These are phyloP conservation scores for Odontarrhena argentea DNA, from an alignment of 345 rosid species.

Conservation along the genomic window DNA sequence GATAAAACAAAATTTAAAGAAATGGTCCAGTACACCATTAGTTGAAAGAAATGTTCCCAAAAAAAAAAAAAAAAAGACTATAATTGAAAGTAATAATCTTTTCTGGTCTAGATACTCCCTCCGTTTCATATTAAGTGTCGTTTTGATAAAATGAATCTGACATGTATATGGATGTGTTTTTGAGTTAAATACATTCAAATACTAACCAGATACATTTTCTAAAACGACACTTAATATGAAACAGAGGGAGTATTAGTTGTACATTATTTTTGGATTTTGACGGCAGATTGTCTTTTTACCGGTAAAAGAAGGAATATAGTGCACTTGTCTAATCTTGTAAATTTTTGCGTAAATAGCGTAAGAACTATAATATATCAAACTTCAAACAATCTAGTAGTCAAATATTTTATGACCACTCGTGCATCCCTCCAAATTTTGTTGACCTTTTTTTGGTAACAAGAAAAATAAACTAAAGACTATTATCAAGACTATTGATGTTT, in stretches of 20 bases:
- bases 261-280: background rate
- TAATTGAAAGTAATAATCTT: background rate
- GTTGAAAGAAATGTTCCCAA: too few species aligned
- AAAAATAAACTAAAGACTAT: background rate
- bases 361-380: slow-evolving; percentile 4
- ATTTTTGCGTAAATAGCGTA: slow-evolving; percentile 12
- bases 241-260: too few species aligned
- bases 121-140: too few species aligned
- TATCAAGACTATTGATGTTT: background rate
- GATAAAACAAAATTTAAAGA: background rate
- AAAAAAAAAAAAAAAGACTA: background rate
- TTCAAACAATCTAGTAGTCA: slow-evolving; percentile 6
- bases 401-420: background rate
- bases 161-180: too few species aligned
- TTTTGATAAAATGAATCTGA: too few species aligned
- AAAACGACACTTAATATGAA: too few species aligned
- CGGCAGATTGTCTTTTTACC: slow-evolving; percentile 8
- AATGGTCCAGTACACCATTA: too few species aligned
- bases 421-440: slow-evolving; percentile 19
- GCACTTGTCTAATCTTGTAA: slow-evolving; percentile 3
- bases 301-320: slow-evolving; percentile 3
- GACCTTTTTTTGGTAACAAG: background rate
- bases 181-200: too few species aligned
- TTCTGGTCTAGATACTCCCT: slow-evolving; percentile 10
- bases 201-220: too few species aligned